phyloP scores from a whole-genome alignment of 1,284 basidiomycete genomes.

The Melampsora larici-populina region DNA sequence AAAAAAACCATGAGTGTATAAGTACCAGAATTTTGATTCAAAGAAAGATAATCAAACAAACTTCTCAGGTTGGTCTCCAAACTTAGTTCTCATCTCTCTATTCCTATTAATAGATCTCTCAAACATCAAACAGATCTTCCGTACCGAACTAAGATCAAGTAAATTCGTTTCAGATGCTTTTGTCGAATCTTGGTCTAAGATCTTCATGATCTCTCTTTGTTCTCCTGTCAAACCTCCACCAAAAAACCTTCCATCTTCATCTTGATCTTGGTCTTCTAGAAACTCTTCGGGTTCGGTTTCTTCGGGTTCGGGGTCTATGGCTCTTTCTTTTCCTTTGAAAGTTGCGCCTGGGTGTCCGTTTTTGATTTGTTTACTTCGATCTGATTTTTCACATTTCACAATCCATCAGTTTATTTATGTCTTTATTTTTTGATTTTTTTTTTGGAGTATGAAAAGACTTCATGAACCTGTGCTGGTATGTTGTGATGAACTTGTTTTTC shows the following conservation, averaged over 20 bases:
- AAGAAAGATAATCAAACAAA: conserved; percentile 34
- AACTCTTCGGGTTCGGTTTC: neutral
- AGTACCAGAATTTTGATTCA: neutral
- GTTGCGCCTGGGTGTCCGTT: neutral
- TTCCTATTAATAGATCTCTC: conserved; percentile 89
- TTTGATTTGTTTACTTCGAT: conserved; percentile 18
- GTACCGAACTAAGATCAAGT: conserved; percentile 67
- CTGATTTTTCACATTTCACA: neutral
- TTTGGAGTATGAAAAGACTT: no score
- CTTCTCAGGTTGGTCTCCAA: conserved; percentile 51
- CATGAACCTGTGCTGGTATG: no score
- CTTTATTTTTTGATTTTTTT: no score
- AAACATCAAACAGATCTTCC: conserved; percentile 72
- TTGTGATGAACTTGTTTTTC: neutral
- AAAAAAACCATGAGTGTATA: neutral
- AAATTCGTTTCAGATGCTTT: conserved; percentile 56
- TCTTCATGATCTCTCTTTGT: conserved; percentile 38
- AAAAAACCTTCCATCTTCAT: conserved; percentile 40
- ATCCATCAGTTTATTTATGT: no score
- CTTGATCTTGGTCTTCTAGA: conserved; percentile 5
- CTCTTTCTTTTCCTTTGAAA: conserved; percentile 35
- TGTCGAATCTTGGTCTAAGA: conserved; percentile 19
- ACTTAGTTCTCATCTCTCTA: conserved; percentile 70
- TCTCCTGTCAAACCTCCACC: conserved; percentile 33
- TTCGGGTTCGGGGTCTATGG: conserved; percentile 9